Evolutionary conservation across 2,329 filamentous ascomycete species (phyloP).

Genomic region (Diaporthe humulicola): DNA sequence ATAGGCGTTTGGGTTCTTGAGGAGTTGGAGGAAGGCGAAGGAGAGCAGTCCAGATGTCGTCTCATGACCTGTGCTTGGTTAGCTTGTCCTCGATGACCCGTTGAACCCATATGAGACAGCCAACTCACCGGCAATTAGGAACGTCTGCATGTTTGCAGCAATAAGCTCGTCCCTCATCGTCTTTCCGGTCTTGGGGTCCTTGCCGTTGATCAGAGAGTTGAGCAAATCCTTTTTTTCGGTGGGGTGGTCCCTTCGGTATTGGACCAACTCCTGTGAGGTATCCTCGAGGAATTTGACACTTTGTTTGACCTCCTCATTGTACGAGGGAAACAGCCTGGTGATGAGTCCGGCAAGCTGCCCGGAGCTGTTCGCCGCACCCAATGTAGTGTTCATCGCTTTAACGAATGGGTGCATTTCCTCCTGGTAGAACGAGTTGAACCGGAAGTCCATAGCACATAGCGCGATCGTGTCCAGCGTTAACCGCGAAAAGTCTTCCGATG

Average conservation of each 20-base stretch:
- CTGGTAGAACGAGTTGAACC: constrained; percentile 82
- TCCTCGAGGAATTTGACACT: constrained; percentile 69
- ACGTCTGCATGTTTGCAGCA: constrained; percentile 79
- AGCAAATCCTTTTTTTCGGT: constrained; percentile 75
- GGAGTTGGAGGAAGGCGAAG: constrained; percentile 74
- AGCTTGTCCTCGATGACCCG: not conserved
- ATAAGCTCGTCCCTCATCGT: constrained; percentile 73
- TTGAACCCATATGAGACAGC: fast-evolving
- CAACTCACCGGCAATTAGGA: constrained; percentile 69
- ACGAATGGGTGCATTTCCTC: constrained; percentile 79
- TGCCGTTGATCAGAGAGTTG: constrained; percentile 76
- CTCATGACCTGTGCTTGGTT: constrained; percentile 64
- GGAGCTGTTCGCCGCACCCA: constrained; percentile 68
- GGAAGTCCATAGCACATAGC: constrained; percentile 76
- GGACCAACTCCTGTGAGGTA: constrained; percentile 70
- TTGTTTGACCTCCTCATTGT: constrained; percentile 63
- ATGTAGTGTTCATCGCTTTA: constrained; percentile 73
- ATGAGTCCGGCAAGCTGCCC: constrained; percentile 61
- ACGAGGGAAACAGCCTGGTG: constrained; percentile 62
- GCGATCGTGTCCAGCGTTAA: constrained; percentile 80
- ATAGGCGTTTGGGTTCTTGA: constrained; percentile 73
- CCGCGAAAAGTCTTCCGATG: constrained; percentile 77
- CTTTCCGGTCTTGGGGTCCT: constrained; percentile 76
- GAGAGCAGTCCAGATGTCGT: constrained; percentile 77
- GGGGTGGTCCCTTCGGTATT: constrained; percentile 68